These are phyloP conservation scores for Lagenaria siceraria DNA, from an alignment of 306 rosid genomes.

Conservation along the genomic window DNA sequence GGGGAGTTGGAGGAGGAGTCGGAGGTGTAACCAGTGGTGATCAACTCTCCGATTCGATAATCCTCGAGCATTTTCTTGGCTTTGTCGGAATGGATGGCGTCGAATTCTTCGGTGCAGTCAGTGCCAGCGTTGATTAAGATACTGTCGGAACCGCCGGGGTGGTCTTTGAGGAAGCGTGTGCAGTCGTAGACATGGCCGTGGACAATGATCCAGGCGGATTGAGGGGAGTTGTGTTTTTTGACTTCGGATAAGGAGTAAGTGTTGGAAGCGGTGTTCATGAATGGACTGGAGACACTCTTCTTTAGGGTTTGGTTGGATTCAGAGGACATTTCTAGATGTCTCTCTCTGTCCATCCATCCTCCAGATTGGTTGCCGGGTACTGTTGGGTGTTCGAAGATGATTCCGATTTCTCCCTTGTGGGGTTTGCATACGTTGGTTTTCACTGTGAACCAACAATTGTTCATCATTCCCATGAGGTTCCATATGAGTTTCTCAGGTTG, in stretches of 20 bases:
- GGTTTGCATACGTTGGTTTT: constrained; percentile 51
- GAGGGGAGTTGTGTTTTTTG: constrained; percentile 29
- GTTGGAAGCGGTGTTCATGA: constrained; percentile 31
- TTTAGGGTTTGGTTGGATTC: too few species aligned
- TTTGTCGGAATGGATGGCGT: constrained; percentile 81
- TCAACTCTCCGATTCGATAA: constrained; percentile 50
- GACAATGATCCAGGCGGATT: constrained; percentile 67
- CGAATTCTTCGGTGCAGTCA: constrained; percentile 80
- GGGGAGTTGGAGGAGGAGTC: constrained; percentile 45
- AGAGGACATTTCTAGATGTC: too few species aligned
- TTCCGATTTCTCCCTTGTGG: constrained; percentile 53
- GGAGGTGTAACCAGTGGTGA: constrained; percentile 31
- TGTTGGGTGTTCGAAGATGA: constrained; percentile 72
- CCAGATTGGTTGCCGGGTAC: constrained; percentile 68
- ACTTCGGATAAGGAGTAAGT: constrained; percentile 43
- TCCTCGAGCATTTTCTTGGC: constrained; percentile 54
- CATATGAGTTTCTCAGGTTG: neutral
- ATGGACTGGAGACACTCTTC: too few species aligned
- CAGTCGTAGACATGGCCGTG: constrained; percentile 58
- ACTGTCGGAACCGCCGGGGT: constrained; percentile 80
- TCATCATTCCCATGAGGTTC: constrained; percentile 61
- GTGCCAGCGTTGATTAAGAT: constrained; percentile 88
- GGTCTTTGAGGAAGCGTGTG: constrained; percentile 56
- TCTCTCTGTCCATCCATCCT: constrained; percentile 52
- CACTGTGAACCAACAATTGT: constrained; percentile 75